Evolutionary conservation across 805 yeast species (phyloP), one percentile per base, ranked within the genome.

Genomic region (Candida gorgasii): DNA sequence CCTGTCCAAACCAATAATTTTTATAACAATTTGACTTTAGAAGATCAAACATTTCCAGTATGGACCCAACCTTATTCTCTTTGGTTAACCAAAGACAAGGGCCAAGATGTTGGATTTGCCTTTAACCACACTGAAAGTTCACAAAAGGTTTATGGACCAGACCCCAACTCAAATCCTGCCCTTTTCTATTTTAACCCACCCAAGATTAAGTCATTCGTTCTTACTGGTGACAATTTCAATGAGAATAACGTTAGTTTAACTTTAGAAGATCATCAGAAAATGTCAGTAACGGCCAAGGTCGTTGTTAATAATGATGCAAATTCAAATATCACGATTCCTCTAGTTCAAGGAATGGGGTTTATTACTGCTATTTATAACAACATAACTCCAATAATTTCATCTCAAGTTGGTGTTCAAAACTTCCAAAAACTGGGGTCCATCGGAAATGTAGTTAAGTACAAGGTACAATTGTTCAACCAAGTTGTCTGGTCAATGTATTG

Each of bases 41-140:
- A 75, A 0, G 72, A 73, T 42, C 92, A 84, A 55, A 76, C 79
- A 2, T 69, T 77, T 43, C 87, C 92, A 0, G 75, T 81, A 0
- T 87, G 90, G 89, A 79, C 92, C 0, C 89, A 84, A 51, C 96
- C 96, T 1, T 86, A 86, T 55, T 78, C 87, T 22, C 63, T 85
- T 5, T 86, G 90, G 92, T 71, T 71, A 47, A 67, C 82, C 7
- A 77, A 69, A 42, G 73, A 67, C 30, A 65, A 63, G 2, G 60
- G 55, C 5, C 65, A 65, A 36, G 79, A 74, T 41, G 65, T 62
- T 23, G 95, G 95, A 2, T 57, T 86, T 40, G 89, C 87, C 1
- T 67, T 84, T 36, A 75, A 86, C 20, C 89, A 87, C 52, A 77
- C 84, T 1, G 69, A 70, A 3, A 71, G 73, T 2, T 52, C 67